Evolutionary conservation across 139 green algal genomes (phyloP), one percentile per base, ranked within the genome.

Genomic region (Tetradesmus obliquus): DNA sequence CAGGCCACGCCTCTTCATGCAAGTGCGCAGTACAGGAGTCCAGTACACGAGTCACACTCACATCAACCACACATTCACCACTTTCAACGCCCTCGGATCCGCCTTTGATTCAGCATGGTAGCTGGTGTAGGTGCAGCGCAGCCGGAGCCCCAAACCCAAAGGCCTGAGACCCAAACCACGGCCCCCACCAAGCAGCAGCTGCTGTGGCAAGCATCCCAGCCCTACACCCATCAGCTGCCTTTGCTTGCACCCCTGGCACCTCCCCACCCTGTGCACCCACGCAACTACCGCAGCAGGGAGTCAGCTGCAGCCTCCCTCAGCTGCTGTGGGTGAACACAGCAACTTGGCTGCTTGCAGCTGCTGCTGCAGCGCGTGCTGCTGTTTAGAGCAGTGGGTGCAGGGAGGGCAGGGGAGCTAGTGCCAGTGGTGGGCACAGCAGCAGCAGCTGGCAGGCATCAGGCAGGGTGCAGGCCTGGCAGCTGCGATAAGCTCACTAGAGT

Each of bases 401-500:
- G 55, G 58, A 71, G 57, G 58, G 84, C 58, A 55, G 80, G 55
- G 22, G 19, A 22, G 60, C 5, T 53, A 32, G 84, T 3, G 10
- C 8, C 76, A 82, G 76, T 82, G 76, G 76, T 82, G 76, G n/a
- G 76, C 76, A 20, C 24, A 53, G 76, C 84, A 80, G 58, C 58
- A 32, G 22, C 54, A 45, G 85, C 80, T 88, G 85, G 13, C 54
- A 20, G 79, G 53, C 57, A 88, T 57, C 74, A 87, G 58, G 88
- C 32, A 82, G 81, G 55, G 57, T 88, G 79, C 84, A 62, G 17
- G 74, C 53, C 20, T 45, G 3, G 22, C 20, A 53, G 32, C 62
- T 86, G 82, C 83, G 66, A 79, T 94, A 62, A 86, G 92, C 90
- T 94, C 82, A 94, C 92, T 92, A 94, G 92, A 88, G 45, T 57